A percentile compares a stretch with the other conserved stretches of the same genome.
phyloP scores from a whole-genome alignment of 2,329 filamentous ascomycete species.

The Trichophyton schoenleinii region DNA sequence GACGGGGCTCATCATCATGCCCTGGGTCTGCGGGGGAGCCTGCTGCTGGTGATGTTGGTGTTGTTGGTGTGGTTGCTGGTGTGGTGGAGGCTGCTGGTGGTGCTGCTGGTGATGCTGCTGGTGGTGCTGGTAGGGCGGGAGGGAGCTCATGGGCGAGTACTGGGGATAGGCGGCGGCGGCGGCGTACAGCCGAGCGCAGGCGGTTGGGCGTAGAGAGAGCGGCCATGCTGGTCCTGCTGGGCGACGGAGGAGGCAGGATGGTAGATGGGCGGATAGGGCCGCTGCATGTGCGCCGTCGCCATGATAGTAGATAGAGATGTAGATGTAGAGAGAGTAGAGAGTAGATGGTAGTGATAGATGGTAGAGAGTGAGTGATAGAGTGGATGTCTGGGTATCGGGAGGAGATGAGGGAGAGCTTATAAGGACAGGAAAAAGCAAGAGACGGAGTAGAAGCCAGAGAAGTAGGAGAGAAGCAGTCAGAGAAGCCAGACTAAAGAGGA shows the following conservation, averaged over 20 bases:
- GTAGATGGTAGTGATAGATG: not conserved
- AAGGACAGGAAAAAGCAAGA: not conserved
- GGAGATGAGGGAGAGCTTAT: not conserved
- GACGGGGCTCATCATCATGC: conserved; percentile 43
- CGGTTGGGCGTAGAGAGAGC: conserved; percentile 72
- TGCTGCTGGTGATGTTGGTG: conserved; percentile 42
- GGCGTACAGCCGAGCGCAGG: conserved; percentile 70
- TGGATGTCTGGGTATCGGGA: not conserved
- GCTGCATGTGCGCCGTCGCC: conserved; percentile 52
- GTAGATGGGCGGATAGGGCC: conserved; percentile 80
- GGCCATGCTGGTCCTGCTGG: conserved; percentile 73
- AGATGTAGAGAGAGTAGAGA: conserved; percentile 1
- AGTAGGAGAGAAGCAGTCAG: too few relatives aligned
- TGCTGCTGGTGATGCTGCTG: conserved; percentile 42
- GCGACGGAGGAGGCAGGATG: conserved; percentile 85
- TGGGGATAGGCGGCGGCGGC: conserved; percentile 42
- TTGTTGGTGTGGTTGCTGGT: conserved; percentile 46
- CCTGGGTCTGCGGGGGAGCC: not conserved
- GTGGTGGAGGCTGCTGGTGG: conserved; percentile 42
- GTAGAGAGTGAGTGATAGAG: not conserved
- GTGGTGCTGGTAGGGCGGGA: conserved; percentile 43
- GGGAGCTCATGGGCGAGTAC: conserved; percentile 36
- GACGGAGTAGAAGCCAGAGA: not conserved
- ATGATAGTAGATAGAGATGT: conserved; percentile 33
- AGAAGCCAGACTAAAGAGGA: conserved; percentile 5